Evolutionary conservation across 768 basidiomycete species (phyloP).

Genomic region (Suillus subluteus): DNA sequence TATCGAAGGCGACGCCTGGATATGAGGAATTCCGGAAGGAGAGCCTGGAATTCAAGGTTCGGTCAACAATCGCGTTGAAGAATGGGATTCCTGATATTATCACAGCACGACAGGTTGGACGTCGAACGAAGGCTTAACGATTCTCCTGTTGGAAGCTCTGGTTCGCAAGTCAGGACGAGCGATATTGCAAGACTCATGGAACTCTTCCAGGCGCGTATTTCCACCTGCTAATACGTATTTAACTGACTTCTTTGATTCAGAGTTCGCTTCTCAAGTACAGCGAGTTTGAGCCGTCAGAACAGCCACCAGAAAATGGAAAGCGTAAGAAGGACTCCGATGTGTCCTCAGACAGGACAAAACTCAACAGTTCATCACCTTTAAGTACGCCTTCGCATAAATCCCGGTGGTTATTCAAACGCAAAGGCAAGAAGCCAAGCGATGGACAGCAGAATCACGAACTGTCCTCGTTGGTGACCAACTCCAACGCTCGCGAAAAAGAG

Average conservation of each 20-base stretch:
- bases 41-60: slow-evolving; percentile 78
- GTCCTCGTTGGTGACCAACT: slow-evolving; percentile 33
- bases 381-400: slow-evolving; percentile 24
- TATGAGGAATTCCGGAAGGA: slow-evolving; percentile 77
- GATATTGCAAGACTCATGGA: slow-evolving; percentile 87
- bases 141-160: slow-evolving; percentile 41
- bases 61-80: not conserved
- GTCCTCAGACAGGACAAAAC: slow-evolving; percentile 48
- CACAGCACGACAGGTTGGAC: slow-evolving; percentile 74
- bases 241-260: slow-evolving; percentile 34
- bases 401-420: slow-evolving; percentile 34
- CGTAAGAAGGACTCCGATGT: slow-evolving; percentile 33
- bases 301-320: not conserved
- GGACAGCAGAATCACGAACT: slow-evolving; percentile 35
- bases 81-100: slow-evolving; percentile 12
- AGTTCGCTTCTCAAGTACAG: slow-evolving; percentile 74
- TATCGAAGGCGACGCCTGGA: slow-evolving; percentile 60
- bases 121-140: slow-evolving; percentile 67
- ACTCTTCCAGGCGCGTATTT: slow-evolving; percentile 63
- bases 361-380: slow-evolving; percentile 34
- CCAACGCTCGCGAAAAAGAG: slow-evolving; percentile 25
- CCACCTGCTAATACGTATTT: slow-evolving; percentile 4
- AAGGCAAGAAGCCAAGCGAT: slow-evolving; percentile 25
- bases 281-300: slow-evolving; percentile 57
- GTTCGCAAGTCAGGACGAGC: slow-evolving; percentile 66